Evolutionary conservation across 768 basidiomycete genomes (phyloP).

Genomic region (Aureoboletus auriporus): DNA sequence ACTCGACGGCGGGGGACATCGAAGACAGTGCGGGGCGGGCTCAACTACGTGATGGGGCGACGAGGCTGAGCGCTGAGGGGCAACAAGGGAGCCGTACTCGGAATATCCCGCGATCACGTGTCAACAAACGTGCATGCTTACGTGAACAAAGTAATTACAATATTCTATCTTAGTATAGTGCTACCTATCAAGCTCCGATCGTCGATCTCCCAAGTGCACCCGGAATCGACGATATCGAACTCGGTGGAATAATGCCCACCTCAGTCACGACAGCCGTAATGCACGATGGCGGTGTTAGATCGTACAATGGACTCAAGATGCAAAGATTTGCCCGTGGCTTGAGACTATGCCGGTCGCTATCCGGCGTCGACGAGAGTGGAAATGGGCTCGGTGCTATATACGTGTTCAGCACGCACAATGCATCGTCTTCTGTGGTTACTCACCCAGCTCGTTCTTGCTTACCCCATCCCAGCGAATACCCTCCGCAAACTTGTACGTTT

Average conservation of each 20-base stretch:
- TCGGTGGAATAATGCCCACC: constrained; percentile 92
- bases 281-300: constrained; percentile 86
- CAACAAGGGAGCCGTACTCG: constrained; percentile 6
- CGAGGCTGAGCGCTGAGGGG: constrained; percentile 8
- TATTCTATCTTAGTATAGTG: background rate
- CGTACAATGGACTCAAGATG: constrained; percentile 85
- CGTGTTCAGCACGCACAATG: background rate
- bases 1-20: constrained; percentile 24
- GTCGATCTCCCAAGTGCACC: constrained; percentile 46
- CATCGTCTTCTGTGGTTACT: constrained; percentile 13
- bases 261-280: constrained; percentile 98
- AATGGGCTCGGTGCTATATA: constrained; percentile 27
- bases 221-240: constrained; percentile 82
- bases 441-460: constrained; percentile 94
- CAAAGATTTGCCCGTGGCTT: constrained; percentile 55
- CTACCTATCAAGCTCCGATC: constrained; percentile 19
- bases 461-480: constrained; percentile 90
- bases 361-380: constrained; percentile 12
- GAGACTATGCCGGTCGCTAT: constrained; percentile 10
- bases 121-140: constrained; percentile 18
- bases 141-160: constrained; percentile 7
- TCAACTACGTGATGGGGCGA: constrained; percentile 7
- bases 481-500: constrained; percentile 98
- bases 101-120: constrained; percentile 17
- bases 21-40: constrained; percentile 5